Percentiles rank a stretch among this genome's conserved stretches.
Evolutionary conservation across 306 rosid species (phyloP).

Genomic region (Prunus davidiana): DNA sequence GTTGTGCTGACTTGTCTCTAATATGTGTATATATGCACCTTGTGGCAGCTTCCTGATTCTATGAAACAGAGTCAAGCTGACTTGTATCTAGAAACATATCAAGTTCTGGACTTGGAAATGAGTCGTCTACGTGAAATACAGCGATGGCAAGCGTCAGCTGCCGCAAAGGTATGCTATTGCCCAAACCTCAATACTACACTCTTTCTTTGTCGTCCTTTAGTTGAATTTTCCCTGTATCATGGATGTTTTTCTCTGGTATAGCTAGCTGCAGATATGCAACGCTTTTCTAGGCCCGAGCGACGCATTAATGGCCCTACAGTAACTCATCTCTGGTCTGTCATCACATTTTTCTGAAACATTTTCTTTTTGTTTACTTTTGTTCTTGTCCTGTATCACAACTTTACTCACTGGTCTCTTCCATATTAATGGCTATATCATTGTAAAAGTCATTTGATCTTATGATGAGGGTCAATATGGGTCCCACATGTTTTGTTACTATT

Average conservation of each 20-base stretch:
- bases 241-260: constrained; percentile 38
- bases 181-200: constrained; percentile 1
- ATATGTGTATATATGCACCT: background rate
- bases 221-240: constrained; percentile 19
- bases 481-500: constrained; percentile 28
- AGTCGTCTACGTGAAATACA: constrained; percentile 97
- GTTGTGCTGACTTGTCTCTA: constrained; percentile 4
- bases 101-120: constrained; percentile 99
- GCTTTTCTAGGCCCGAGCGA: constrained; percentile 97
- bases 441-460: too few relatives aligned
- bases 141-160: constrained; percentile 95
- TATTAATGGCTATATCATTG: too few relatives aligned
- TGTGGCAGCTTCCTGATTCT: constrained; percentile 89
- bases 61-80: constrained; percentile 99
- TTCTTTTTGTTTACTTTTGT: background rate
- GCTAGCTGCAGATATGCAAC: constrained; percentile 98
- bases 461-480: constrained; percentile 1
- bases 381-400: constrained; percentile 3
- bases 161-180: constrained; percentile 58
- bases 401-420: background rate
- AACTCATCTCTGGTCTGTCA: constrained; percentile 85
- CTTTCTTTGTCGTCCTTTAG: constrained; percentile 11
- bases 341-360: constrained; percentile 12
- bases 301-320: constrained; percentile 96
- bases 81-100: constrained; percentile 90